Base-by-base conservation (phyloP, 2,329 filamentous ascomycete species). In the Graphilbum fragrans region DNA sequence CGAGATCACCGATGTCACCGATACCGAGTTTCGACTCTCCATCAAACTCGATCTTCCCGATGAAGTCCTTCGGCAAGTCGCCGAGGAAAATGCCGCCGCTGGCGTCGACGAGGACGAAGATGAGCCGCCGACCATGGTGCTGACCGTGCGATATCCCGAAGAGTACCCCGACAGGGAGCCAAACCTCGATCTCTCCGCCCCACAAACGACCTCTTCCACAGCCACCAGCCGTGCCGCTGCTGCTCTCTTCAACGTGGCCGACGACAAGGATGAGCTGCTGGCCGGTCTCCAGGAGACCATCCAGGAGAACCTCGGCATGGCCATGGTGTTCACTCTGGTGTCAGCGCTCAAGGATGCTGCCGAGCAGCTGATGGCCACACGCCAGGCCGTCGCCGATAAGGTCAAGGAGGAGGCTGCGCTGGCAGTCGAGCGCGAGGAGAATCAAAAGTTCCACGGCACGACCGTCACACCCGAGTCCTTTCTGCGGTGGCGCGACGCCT, bases 1-100 rank as follows among this genome's bases (percentile, higher is more conserved):
- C 46, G 92, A 98, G 66, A 94, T 98, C 52, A 90, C 81, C 92
- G 92, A 95, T 59, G 78, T 95, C 55, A 92, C 86, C 52, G 86
- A 94, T 41, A 85, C 77, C 43, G 83, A 93, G 59, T 96, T 84
- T 66, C 82, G 84, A 57, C 80, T 98, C 67, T 77, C 79, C 41
- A 81, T 96, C 57, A 68, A 73, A n/a, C 74, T 98, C 43, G 92
- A 98, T 50, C 72, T 86, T 22, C 75, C 70, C 34, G 73, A 77
- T 43, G 74, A 80, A 48, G 42, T 43, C 3, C 37, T 37, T 3
- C 17, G 18, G n/a, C 32, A 14, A 8, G n/a, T 31, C 12, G 29
- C 29, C 29, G 29, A 10, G 11, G 8, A 31, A 3, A 16, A 35
- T 4, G 17, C 37, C 1, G 41, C 17, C 12, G 37, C n/a, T 2